A percentile compares a stretch with the other conserved stretches of the same genome.
These are phyloP conservation scores for Xylariaceae sp. DNA, from an alignment of 2,329 filamentous ascomycete genomes.

Conservation along the genomic window DNA sequence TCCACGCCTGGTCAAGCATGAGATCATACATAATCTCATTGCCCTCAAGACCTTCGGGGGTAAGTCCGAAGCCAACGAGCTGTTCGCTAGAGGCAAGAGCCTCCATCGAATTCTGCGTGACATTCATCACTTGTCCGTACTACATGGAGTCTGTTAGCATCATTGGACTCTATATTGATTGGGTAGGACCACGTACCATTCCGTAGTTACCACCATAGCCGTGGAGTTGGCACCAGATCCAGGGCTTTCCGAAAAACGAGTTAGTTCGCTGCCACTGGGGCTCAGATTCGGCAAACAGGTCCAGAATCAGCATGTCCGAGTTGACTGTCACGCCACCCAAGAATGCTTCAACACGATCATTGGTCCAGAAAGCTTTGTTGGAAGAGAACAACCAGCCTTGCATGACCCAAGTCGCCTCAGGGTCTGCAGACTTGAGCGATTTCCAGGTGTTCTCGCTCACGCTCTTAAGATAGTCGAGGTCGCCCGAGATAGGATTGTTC, in stretches of 20 bases:
- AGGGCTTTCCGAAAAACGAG: slow-evolving; percentile 21
- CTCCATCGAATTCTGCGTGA: slow-evolving; percentile 18
- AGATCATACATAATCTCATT: slow-evolving; percentile 23
- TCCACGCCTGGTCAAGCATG: slow-evolving; percentile 21
- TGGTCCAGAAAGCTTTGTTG: slow-evolving; percentile 20
- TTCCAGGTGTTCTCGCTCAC: slow-evolving; percentile 20
- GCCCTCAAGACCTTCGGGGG: slow-evolving; percentile 19
- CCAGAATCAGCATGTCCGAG: slow-evolving; percentile 20
- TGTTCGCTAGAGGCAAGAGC: slow-evolving; percentile 12
- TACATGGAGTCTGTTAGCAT: slow-evolving; percentile 7
- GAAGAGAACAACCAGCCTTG: slow-evolving; percentile 21
- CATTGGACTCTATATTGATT: neutral
- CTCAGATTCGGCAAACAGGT: slow-evolving; percentile 20
- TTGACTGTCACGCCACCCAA: slow-evolving; percentile 18
- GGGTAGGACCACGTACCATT: slow-evolving; percentile 8
- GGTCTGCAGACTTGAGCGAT: slow-evolving; percentile 19
- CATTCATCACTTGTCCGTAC: slow-evolving; percentile 21
- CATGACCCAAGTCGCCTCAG: slow-evolving; percentile 19
- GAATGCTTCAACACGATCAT: slow-evolving; percentile 18
- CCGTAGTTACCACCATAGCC: slow-evolving; percentile 22
- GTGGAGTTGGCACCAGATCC: slow-evolving; percentile 21
- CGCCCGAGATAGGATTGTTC: slow-evolving; percentile 19
- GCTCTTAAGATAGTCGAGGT: slow-evolving; percentile 18
- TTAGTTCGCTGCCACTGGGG: slow-evolving; percentile 21
- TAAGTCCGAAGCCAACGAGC: slow-evolving; percentile 19